These are phyloP conservation scores for Wickerhamiella galacta DNA, from an alignment of 805 yeast genomes.

Conservation along the genomic window DNA sequence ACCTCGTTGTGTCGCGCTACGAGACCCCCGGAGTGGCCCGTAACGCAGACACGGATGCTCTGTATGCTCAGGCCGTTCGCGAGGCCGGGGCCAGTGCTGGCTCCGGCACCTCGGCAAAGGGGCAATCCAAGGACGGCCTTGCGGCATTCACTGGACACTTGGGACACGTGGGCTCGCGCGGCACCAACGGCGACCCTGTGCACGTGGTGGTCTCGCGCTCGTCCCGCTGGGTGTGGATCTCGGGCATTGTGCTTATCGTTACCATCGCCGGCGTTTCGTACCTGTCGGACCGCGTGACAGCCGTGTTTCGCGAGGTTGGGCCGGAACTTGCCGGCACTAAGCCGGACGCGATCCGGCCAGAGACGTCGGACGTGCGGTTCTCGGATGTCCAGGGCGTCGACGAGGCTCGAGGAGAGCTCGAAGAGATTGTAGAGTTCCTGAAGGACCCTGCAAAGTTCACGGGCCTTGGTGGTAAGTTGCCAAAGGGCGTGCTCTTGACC, in stretches of 20 bases:
- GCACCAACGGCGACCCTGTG: slow-evolving; percentile 49
- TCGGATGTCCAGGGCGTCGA: slow-evolving; percentile 94
- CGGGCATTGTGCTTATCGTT: slow-evolving; percentile 47
- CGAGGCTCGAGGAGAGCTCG: slow-evolving; percentile 93
- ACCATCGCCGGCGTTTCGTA: slow-evolving; percentile 64
- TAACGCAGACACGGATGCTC: slow-evolving; percentile 57
- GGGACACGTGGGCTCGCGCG: slow-evolving; percentile 6
- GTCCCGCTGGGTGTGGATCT: slow-evolving; percentile 68
- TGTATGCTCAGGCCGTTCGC: slow-evolving; percentile 68
- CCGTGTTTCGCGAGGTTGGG: slow-evolving; percentile 13
- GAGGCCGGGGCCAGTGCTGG: slow-evolving; percentile 35
- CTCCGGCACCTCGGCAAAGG: slow-evolving; percentile 12
- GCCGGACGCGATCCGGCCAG: slow-evolving; percentile 65
- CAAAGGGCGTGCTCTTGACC: slow-evolving; percentile 89
- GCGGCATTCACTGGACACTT: slow-evolving; percentile 1
- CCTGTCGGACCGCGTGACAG: slow-evolving; percentile 56
- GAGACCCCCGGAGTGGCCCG: slow-evolving; percentile 89
- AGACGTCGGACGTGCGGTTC: slow-evolving; percentile 72
- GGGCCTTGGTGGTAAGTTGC: slow-evolving; percentile 91
- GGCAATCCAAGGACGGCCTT: slow-evolving; percentile 1
- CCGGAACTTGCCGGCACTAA: slow-evolving; percentile 32
- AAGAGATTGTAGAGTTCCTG: slow-evolving; percentile 93
- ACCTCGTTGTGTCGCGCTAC: slow-evolving; percentile 81
- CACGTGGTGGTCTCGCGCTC: slow-evolving; percentile 75
- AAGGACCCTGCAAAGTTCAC: slow-evolving; percentile 94